Base-by-base conservation (phyloP, 2,329 filamentous ascomycete species). In the Didymella pomorum region DNA sequence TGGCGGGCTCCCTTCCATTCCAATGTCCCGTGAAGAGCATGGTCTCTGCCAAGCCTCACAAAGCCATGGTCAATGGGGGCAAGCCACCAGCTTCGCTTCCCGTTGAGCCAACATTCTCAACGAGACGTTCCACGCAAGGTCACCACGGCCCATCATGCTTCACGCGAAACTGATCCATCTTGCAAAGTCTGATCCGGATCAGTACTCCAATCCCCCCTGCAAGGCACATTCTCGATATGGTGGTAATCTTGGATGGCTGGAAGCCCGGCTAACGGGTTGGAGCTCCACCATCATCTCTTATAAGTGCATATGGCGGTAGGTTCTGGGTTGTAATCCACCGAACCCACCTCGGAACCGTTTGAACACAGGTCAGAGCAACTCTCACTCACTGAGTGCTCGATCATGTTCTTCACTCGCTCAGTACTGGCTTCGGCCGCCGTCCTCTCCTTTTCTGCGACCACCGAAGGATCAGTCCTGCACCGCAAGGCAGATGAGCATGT, bases 221-320 rank as follows among this genome's bases (percentile, higher is more conserved):
- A 75, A 75, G 71, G 73, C 68, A 72, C 72, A 71, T 68, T 68
- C 64, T 73, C 64, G 58, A 67, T 60, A 62, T 69, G 63, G 59
- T 52, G 52, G 61, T 62, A 67, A 68, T 70, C 62, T 43, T 62
- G 54, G 57, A 69, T 68, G 65, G 70, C 72, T 70, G 64, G 68
- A 60, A 58, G 60, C 57, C 67, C 63, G 61, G 57, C 56, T 55
- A 59, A 49, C 45, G 45, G 47, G 37, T 59, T 55, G 56, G 33
- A 25, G 49, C 48, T 52, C 49, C 44, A 48, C 28, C 44, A 52
- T 35, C 25, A 23, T 44, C 50, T 49, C 49, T 70, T 74, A 74
- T 73, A 73, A 72, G 70, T 61, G 58, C 56, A 59, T 49, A 52
- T 61, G 62, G 62, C 52, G 50, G 56, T 55, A 59, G 56, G 62